Percentiles rank a stretch among this genome's conserved stretches.
These are phyloP conservation scores for Suillus discolor DNA, from an alignment of 768 basidiomycete genomes.

Conservation along the genomic window DNA sequence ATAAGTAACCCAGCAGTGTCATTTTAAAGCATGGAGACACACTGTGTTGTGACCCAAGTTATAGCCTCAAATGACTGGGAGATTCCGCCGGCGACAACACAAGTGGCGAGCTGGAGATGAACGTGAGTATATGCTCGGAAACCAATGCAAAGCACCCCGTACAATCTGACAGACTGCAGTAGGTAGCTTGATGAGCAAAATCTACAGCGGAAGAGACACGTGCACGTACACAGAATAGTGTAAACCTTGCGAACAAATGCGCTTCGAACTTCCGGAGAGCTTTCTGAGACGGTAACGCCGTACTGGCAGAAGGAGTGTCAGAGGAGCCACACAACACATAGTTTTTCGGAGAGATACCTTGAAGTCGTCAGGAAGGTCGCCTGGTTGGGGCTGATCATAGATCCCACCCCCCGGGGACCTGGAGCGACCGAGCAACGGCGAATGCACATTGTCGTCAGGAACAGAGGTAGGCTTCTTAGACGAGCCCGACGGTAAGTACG, in stretches of 20 bases:
- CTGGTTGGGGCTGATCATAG: constrained; percentile 72
- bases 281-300: constrained; percentile 78
- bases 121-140: constrained; percentile 8
- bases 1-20: constrained; percentile 7
- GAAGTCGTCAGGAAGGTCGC: constrained; percentile 91
- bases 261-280: constrained; percentile 73
- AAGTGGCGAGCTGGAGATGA: constrained; percentile 61
- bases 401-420: constrained; percentile 51
- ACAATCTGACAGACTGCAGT: constrained; percentile 72
- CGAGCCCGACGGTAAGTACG: constrained; percentile 50
- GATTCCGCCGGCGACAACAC: constrained; percentile 72
- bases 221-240: constrained; percentile 77
- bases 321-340: not conserved
- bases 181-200: constrained; percentile 9
- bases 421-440: constrained; percentile 61
- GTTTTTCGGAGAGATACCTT: constrained; percentile 53
- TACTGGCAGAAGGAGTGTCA: constrained; percentile 43
- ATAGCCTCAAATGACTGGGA: constrained; percentile 63
- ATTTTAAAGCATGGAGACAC: constrained; percentile 28
- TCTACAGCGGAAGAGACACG: not conserved
- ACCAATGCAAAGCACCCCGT: constrained; percentile 22
- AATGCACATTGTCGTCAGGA: constrained; percentile 39
- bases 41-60: constrained; percentile 75
- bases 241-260: constrained; percentile 94
- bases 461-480: constrained; percentile 37